phyloP scores from a whole-genome alignment of 805 yeast species.

The Brettanomyces custersianus region DNA sequence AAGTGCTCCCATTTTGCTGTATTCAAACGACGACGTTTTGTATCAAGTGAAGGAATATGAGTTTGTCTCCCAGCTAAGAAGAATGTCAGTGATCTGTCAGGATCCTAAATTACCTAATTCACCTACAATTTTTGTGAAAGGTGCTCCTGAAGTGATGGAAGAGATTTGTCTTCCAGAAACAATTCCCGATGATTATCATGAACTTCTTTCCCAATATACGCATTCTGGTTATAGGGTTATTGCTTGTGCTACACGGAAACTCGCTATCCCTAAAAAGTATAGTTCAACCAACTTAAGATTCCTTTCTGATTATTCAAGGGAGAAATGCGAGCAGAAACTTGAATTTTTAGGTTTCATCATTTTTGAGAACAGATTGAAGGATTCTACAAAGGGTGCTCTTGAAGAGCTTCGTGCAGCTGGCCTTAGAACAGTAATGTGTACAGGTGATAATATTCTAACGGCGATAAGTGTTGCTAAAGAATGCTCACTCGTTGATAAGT shows the following conservation, averaged over 20 bases:
- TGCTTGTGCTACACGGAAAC: constrained; percentile 68
- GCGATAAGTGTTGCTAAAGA: constrained; percentile 91
- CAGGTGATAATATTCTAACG: constrained; percentile 93
- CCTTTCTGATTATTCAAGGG: constrained; percentile 46
- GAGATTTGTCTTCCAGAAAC: constrained; percentile 65
- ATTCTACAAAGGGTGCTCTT: constrained; percentile 55
- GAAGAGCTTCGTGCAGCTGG: constrained; percentile 53
- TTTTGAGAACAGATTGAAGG: constrained; percentile 85
- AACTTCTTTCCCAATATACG: constrained; percentile 72
- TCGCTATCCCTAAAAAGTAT: constrained; percentile 12
- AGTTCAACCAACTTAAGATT: constrained; percentile 19
- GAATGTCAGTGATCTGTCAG: constrained; percentile 81
- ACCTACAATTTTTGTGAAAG: constrained; percentile 64
- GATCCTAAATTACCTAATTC: constrained; percentile 25
- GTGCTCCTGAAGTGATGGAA: constrained; percentile 93
- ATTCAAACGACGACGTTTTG: constrained; percentile 26
- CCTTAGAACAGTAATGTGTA: constrained; percentile 87
- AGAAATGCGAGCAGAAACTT: constrained; percentile 58
- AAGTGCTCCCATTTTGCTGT: constrained; percentile 42
- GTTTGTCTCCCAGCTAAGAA: constrained; percentile 72
- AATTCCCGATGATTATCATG: constrained; percentile 68
- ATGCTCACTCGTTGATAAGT: constrained; percentile 51
- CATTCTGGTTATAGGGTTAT: constrained; percentile 93
- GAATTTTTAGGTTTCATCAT: constrained; percentile 81
- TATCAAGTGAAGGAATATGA: constrained; percentile 54